Evolutionary conservation across 116 monocot species (phyloP), one percentile per base, ranked within the genome.

Genomic region (Cymodocea nodosa): DNA sequence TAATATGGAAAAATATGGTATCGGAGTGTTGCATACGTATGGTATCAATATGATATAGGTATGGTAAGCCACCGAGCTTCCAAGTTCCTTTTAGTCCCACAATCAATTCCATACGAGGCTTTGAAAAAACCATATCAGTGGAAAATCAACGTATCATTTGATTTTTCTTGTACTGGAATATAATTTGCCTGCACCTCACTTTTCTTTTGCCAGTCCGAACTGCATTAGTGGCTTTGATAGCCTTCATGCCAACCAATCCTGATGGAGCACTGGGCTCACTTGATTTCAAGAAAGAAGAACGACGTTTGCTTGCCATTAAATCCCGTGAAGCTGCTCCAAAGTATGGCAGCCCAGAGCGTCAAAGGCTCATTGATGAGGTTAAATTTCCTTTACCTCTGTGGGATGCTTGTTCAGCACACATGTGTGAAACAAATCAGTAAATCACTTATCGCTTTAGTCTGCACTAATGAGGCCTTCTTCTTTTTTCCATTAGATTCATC

Each of bases 211-310:
- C 68, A 97, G 97, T 98, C 36, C 85, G 97, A 18, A 91, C 97
- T 62, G 92, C 97, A 49, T 75, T 98, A 55, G 86, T 98, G 10
- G 97, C 97, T n/a, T 64, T 98, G 73, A 86, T 98, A 71, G 92
- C 97, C 52, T 98, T 98, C 56, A 91, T 97, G 88, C 91, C 92
- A 56, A 91, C 97, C 22, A 86, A 78, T 70, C 85, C 92, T 19
- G 85, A 85, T 39, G 97, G 97, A 10, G 97, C 97, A 35, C 52
- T 98, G 17, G 97, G 97, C 40, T 98, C 97, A n/a, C 78, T 98
- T 2, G 97, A 98, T 63, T 98, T 83, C 77, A 84, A 77, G 39
- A 98, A 98, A 67, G 89, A 89, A 70, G 97, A 89, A 62, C 77
- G 92, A 72, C 83, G 63, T 17, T 63, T 66, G 22, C 89, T 98